Percentiles rank a stretch among this genome's conserved stretches.
Evolutionary conservation across 768 basidiomycete genomes (phyloP).

Genomic region (Lenzites betulinus): DNA sequence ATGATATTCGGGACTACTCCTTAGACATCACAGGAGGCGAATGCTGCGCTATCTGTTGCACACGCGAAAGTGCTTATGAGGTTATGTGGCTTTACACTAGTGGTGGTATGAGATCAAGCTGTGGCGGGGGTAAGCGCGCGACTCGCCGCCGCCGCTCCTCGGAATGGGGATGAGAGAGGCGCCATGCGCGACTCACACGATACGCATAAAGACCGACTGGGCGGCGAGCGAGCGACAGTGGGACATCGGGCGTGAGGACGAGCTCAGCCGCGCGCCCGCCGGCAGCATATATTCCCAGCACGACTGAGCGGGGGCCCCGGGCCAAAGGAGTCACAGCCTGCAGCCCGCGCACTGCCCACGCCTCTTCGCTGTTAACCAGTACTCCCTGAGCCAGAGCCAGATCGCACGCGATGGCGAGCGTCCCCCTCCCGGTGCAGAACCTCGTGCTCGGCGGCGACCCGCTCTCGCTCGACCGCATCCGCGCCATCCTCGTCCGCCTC

Average conservation of each 20-base stretch:
- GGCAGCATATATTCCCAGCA: neutral
- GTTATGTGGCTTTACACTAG: too few species aligned
- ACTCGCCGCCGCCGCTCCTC: neutral
- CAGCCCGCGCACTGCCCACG: neutral
- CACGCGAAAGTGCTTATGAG: too few species aligned
- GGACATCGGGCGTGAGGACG: neutral
- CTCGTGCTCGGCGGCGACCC: slow-evolving; percentile 73
- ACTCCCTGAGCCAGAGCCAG: neutral
- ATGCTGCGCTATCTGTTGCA: too few species aligned
- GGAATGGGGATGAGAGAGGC: neutral
- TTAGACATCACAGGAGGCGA: too few species aligned
- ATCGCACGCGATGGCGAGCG: slow-evolving; percentile 27
- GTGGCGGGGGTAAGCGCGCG: neutral
- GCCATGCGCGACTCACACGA: neutral
- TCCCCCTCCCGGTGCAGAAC: slow-evolving; percentile 45
- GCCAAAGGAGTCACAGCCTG: neutral
- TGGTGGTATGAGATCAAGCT: too few species aligned
- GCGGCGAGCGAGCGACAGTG: neutral
- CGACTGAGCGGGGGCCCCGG: neutral
- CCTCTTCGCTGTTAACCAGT: too few species aligned
- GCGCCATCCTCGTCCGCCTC: slow-evolving; percentile 82
- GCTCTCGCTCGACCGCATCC: slow-evolving; percentile 84
- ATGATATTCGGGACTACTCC: too few species aligned
- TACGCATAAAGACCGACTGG: neutral
- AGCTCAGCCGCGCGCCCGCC: neutral